These are phyloP conservation scores for Leccinellum rugosiceps DNA, from an alignment of 768 basidiomycete species.

Conservation along the genomic window DNA sequence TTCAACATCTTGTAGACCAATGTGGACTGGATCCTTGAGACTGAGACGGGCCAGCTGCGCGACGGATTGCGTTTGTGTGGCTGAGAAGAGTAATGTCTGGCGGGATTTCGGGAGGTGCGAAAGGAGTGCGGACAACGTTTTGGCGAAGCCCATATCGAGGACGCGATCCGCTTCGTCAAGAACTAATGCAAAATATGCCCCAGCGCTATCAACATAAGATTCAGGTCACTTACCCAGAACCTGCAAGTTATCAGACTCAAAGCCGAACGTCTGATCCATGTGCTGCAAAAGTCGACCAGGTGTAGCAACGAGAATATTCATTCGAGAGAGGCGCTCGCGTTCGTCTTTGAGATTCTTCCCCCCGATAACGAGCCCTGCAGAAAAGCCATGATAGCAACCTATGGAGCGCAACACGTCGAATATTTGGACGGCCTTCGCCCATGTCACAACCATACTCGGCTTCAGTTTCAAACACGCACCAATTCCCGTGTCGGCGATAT, in stretches of 20 bases:
- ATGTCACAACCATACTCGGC: slow-evolving; percentile 3
- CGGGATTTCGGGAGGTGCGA: slow-evolving; percentile 86
- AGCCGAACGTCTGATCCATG: slow-evolving; percentile 97
- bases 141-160: slow-evolving; percentile 93
- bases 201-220: background rate
- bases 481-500: slow-evolving; percentile 94
- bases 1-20: slow-evolving; percentile 57
- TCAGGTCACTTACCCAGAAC: slow-evolving; percentile 62
- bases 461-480: slow-evolving; percentile 41
- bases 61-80: slow-evolving; percentile 91
- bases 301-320: slow-evolving; percentile 99
- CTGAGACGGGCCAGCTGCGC: slow-evolving; percentile 86
- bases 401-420: slow-evolving; percentile 95
- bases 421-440: slow-evolving; percentile 86
- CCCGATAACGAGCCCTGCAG: slow-evolving; percentile 93
- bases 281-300: slow-evolving; percentile 94
- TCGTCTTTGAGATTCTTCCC: slow-evolving; percentile 96
- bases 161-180: slow-evolving; percentile 97
- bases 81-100: slow-evolving; percentile 95
- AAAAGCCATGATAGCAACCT: slow-evolving; percentile 87
- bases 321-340: slow-evolving; percentile 77
- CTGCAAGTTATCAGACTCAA: slow-evolving; percentile 89
- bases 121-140: slow-evolving; percentile 87
- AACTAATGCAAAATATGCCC: slow-evolving; percentile 43
- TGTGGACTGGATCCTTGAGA: slow-evolving; percentile 73